Conservation (phyloP, 345 rosid species). For the Salix udensis region DNA sequence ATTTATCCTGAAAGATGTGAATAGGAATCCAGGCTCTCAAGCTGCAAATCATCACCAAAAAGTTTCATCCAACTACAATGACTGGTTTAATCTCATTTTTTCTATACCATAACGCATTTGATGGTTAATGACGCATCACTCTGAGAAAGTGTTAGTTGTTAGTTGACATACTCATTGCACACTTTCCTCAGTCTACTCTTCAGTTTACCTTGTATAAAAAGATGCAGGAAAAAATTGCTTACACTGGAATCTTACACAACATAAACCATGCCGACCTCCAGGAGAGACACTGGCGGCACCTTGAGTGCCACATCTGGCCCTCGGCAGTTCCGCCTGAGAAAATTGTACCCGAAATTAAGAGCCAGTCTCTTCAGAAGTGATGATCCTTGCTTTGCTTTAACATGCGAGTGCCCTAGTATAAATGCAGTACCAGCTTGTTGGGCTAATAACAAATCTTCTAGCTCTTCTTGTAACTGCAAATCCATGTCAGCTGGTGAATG, state of each 20-base stretch:
- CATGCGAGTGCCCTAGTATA: constrained; percentile 90
- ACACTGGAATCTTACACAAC: constrained; percentile 35
- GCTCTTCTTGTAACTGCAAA: constrained; percentile 51
- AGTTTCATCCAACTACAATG: too few relatives aligned
- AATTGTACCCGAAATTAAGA: constrained; percentile 72
- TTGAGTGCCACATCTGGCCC: constrained; percentile 88
- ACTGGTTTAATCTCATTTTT: neutral
- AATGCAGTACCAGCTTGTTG: constrained; percentile 83
- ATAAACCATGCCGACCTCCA: constrained; percentile 98
- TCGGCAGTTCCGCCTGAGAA: constrained; percentile 84
- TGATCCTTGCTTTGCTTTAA: constrained; percentile 91
- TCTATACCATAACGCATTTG: neutral
- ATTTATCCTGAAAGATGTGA: neutral
- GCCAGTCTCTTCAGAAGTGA: constrained; percentile 72
- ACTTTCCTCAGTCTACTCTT: neutral
- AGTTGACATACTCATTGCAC: neutral
- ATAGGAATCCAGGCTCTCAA: neutral
- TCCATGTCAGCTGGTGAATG: constrained; percentile 27
- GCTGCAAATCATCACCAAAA: neutral
- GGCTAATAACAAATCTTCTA: constrained; percentile 63
- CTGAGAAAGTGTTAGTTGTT: neutral
- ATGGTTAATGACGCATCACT: neutral
- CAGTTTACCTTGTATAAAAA: neutral
- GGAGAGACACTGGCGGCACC: constrained; percentile 79
- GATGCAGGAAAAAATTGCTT: neutral